Evolutionary conservation across 371 early-diverging fungal genomes (phyloP).

Genomic region (Nosema granulosis): DNA sequence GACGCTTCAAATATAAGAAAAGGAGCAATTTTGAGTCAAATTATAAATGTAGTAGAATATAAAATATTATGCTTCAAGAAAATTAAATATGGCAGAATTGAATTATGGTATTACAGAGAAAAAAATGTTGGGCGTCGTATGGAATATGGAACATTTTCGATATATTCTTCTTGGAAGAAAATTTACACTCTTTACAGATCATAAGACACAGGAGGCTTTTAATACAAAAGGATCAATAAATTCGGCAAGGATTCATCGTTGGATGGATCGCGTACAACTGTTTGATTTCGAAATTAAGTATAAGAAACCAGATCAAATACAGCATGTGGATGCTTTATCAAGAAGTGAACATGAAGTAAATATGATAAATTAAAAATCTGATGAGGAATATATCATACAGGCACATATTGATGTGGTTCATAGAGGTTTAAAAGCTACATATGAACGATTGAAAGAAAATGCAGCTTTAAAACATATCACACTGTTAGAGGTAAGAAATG

Average conservation of each 20-base stretch:
- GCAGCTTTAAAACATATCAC: neutral
- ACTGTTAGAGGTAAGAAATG: neutral
- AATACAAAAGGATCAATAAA: neutral
- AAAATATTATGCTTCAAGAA: neutral
- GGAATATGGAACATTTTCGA: neutral
- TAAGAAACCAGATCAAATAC: neutral
- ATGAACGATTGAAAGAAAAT: neutral
- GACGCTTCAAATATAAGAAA: neutral
- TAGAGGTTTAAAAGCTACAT: neutral
- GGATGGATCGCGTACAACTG: neutral
- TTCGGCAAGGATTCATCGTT: neutral
- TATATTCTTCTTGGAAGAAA: neutral
- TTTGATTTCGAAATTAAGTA: neutral
- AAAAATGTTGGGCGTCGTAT: neutral
- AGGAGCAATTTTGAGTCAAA: neutral
- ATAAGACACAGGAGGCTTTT: neutral
- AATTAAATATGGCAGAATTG: neutral
- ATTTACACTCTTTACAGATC: neutral
- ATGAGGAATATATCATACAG: neutral
- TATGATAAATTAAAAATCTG: no score
- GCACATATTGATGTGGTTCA: neutral
- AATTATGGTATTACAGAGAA: neutral
- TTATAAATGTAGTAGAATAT: neutral
- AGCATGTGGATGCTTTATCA: neutral
- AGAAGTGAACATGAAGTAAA: no score